Base-by-base conservation (phyloP, 495 filamentous ascomycete genomes). In the Alectoria sarmentosa region DNA sequence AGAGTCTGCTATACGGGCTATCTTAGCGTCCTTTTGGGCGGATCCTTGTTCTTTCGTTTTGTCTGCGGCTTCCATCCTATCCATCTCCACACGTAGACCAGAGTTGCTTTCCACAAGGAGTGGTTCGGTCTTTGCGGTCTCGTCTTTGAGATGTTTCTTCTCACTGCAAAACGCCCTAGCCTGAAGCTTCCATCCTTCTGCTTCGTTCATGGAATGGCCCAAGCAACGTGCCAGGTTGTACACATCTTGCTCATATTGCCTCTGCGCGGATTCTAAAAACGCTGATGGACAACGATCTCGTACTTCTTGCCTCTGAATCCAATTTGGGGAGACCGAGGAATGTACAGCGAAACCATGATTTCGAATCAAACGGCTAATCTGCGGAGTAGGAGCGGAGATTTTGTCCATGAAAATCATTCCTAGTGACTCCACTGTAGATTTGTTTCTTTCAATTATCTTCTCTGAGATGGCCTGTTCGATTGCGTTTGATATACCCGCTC, bases 171-270 rank as follows among this genome's bases (percentile, higher is more conserved):
- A 66, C 1, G 42, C 34, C 37, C 67, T 44, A 19, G 56, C 67
- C n/a, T 61, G 57, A 7, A 58, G 1, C 23, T 64, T 52, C 13
- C 59, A 26, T 62, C n/a, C 39, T 13, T 37, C 46, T 17, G 65
- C 64, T 26, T 61, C 48, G 13, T 34, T 17, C 44, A 48, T 64
- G 1, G n/a, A 56, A 4, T 73, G 61, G 17, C 71, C 69, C 11
- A 71, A 34, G 5, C 60, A 61, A 19, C 62, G 39, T 10, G 65
- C 64, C 46, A 66, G 70, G 26, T 66, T 69, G 39, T 73, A 68
- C 1, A 74, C 62, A 42, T 74, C 71, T 30, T 60, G 61, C 56
- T 69, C 54, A 46, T 69, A 74, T 10, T 65, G 57, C 46, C 63
- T 49, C 34, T 67, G 59, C 19, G 65, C 60, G 26, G 61, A 60